Conservation (phyloP, 192 early-diverging fungal species). For the Backusella macrospora region DNA sequence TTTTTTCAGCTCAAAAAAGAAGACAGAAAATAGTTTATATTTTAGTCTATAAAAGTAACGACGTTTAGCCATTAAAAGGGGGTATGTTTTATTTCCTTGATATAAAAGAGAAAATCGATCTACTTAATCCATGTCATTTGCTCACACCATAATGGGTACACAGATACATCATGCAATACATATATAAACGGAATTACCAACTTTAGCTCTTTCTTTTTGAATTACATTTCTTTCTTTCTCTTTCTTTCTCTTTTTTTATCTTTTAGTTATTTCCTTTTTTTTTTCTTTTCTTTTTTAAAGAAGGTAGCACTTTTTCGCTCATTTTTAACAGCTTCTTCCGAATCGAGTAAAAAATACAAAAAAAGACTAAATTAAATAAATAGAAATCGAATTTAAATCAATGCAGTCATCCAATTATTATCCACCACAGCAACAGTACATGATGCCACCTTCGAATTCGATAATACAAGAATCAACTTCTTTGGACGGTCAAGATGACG, state of each 20-base stretch:
- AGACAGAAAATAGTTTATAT: too few relatives aligned
- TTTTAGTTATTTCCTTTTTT: constrained; percentile 15
- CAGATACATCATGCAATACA: constrained; percentile 13
- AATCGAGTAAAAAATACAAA: constrained; percentile 14
- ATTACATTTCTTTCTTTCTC: background rate
- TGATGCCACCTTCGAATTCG: constrained; percentile 11
- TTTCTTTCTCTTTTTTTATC: constrained; percentile 13
- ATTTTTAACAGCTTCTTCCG: background rate
- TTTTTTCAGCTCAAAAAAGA: background rate
- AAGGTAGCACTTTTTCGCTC: too few relatives aligned
- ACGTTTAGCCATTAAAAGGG: constrained; percentile 11
- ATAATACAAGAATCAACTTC: background rate
- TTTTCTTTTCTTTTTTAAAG: background rate
- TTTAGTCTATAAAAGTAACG: background rate
- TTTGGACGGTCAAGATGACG: constrained; percentile 57
- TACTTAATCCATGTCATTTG: constrained; percentile 15
- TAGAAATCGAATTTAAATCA: background rate
- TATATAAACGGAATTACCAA: constrained; percentile 14
- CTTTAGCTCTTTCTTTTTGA: constrained; percentile 3
- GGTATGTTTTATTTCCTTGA: background rate
- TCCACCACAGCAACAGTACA: constrained; percentile 8
- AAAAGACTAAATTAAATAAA: background rate
- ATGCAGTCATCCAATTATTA: constrained; percentile 20
- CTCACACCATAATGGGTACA: constrained; percentile 11
- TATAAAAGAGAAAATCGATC: constrained; percentile 11